These are phyloP conservation scores for Rhododendron ferrugineum DNA, from an alignment of 148 eudicot genomes.

Conservation along the genomic window DNA sequence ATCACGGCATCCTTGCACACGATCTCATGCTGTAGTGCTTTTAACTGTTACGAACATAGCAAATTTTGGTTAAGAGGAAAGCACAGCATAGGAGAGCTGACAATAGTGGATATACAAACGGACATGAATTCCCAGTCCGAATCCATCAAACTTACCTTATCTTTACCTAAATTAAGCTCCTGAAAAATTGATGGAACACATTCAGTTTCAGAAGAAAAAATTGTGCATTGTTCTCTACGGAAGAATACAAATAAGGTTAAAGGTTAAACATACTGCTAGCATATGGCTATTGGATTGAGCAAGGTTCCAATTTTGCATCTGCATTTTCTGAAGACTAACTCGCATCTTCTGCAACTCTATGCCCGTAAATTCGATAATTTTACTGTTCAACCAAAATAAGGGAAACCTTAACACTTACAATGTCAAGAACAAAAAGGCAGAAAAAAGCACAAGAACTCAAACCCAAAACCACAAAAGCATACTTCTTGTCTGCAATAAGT, in stretches of 20 bases:
- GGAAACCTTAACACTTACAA: background rate
- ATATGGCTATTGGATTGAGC: slow-evolving; percentile 63
- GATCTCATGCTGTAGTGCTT: slow-evolving; percentile 52
- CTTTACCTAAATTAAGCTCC: slow-evolving; percentile 59
- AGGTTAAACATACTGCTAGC: slow-evolving; percentile 38
- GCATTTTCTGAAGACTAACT: slow-evolving; percentile 36
- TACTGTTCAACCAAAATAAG: slow-evolving; percentile 27
- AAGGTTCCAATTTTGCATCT: slow-evolving; percentile 62
- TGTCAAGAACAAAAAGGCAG: background rate
- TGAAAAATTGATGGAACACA: slow-evolving; percentile 21
- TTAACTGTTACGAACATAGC: slow-evolving; percentile 35
- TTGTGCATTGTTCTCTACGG: background rate
- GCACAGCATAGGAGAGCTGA: background rate
- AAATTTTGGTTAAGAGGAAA: background rate
- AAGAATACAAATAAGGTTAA: background rate
- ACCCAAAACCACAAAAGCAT: slow-evolving; percentile 19
- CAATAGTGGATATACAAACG: background rate
- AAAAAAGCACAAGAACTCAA: background rate
- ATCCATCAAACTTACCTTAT: slow-evolving; percentile 37
- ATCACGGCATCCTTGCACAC: slow-evolving; percentile 51
- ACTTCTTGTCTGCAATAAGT: slow-evolving; percentile 32
- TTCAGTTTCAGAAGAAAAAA: background rate
- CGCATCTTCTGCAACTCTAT: slow-evolving; percentile 42
- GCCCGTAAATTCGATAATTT: slow-evolving; percentile 49
- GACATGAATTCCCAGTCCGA: background rate